Base-by-base conservation (phyloP, 257 asterid species). In the Solanum peruvianum region DNA sequence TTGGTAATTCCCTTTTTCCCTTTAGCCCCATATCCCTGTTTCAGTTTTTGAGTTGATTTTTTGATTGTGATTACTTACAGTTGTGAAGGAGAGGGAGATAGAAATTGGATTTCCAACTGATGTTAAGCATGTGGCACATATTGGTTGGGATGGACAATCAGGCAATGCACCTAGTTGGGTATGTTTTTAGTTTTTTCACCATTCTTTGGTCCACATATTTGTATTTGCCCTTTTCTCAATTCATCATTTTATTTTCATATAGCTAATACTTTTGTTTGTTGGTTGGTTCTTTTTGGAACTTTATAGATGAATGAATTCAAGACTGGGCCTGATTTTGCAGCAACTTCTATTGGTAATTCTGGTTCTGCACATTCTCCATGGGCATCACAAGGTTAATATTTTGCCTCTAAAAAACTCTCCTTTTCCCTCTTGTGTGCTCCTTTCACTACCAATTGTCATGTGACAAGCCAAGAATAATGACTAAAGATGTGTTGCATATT, bases 111-210 rank as follows among this genome's bases (percentile, higher is more conserved):
- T 76, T 56, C 98, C 98, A 5, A 95, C 98, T 67, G 96, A 95
- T 88, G 98, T 94, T 87, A 94, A 95, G 91, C 98, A 95, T 90
- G 95, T 95, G 91, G 94, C 98, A 31, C 98, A 95, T 87, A 93
- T 95, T 88, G 98, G 98, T 62, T 95, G 98, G 98, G 98, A 95
- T 86, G 97, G 97, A 71, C 90, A 89, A 23, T 86, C 96, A 75
- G 98, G 97, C 44, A 88, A 87, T 86, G 96, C 98, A 1, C 98
- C 98, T 13, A 94, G 91, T 93, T 95, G 98, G 98, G 98, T 94
- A 92, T 82, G 97, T 83, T 20, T 85, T 78, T 58, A 4, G 49
- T 73, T 58, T 25, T 27, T 67, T 6, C 67, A 31, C 67, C 78
- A 67, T 82, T 44, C 78, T 78, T 45, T 78, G 66, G 84, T 80